phyloP scores from a whole-genome alignment of 306 rosid species.

The Amphicarpaea edgeworthii region DNA sequence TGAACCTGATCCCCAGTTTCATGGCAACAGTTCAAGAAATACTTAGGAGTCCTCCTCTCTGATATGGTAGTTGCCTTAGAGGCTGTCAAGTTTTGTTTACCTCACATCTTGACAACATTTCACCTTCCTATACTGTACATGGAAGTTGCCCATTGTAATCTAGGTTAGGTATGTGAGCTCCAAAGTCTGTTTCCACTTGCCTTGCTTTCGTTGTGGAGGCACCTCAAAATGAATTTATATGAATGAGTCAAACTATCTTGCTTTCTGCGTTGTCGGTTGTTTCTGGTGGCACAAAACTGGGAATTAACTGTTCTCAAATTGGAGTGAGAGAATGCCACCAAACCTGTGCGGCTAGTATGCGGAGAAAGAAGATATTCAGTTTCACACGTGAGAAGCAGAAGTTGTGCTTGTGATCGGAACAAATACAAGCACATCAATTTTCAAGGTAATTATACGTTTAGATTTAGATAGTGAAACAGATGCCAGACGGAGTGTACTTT shows the following conservation, averaged over 20 bases:
- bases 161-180: conserved; percentile 21
- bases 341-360: background rate
- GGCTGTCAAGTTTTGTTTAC: conserved; percentile 30
- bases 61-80: conserved; percentile 34
- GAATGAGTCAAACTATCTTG: conserved; percentile 21
- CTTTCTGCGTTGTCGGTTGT: conserved; percentile 18
- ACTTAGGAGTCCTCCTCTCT: conserved; percentile 48
- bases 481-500: conserved; percentile 2
- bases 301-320: conserved; percentile 13
- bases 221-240: conserved; percentile 8
- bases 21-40: conserved; percentile 73
- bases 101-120: conserved; percentile 9
- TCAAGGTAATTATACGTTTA: background rate
- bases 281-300: conserved; percentile 10
- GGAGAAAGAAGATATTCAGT: conserved; percentile 25
- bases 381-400: conserved; percentile 27
- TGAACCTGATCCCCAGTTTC: conserved; percentile 74
- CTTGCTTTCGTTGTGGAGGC: background rate
- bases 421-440: conserved; percentile 10
- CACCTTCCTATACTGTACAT: conserved; percentile 33
- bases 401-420: conserved; percentile 28
- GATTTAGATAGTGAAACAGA: background rate
- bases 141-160: conserved; percentile 33
- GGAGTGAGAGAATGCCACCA: conserved; percentile 9
- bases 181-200: conserved; percentile 26